These are phyloP conservation scores for Escallonia rubra DNA, from an alignment of 129 eudicot species.

Conservation along the genomic window DNA sequence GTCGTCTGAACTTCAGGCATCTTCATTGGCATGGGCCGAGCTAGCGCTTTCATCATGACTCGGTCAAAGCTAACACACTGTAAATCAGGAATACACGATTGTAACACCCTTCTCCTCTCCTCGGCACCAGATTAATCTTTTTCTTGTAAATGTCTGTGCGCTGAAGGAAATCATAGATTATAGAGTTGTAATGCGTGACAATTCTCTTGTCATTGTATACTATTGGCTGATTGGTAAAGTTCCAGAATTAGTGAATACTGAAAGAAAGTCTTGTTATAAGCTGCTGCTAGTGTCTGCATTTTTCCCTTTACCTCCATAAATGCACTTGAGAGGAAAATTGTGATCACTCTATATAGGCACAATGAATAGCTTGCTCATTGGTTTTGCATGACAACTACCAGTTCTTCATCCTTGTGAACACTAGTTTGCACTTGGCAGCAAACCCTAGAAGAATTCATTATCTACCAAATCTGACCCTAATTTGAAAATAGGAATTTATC, in stretches of 20 bases:
- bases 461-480: too few species aligned
- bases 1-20: slow-evolving; percentile 66
- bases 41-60: slow-evolving; percentile 64
- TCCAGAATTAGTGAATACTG: background rate
- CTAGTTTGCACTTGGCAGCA: too few species aligned
- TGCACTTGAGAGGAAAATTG: background rate
- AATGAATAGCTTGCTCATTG: too few species aligned
- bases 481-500: too few species aligned
- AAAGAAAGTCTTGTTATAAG: background rate
- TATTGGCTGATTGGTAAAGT: slow-evolving; percentile 5
- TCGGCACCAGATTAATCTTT: background rate
- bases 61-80: slow-evolving; percentile 40
- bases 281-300: background rate
- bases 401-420: too few species aligned
- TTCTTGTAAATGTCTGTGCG: slow-evolving; percentile 9
- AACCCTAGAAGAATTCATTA: too few species aligned
- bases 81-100: slow-evolving; percentile 34
- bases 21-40: slow-evolving; percentile 96
- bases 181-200: background rate
- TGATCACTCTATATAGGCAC: too few species aligned
- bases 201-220: background rate
- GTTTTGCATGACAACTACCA: too few species aligned
- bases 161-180: background rate
- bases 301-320: background rate
- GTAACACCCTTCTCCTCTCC: slow-evolving; percentile 12